Percentiles rank a stretch among this genome's conserved stretches.
Conservation (phyloP, 768 basidiomycete species). For the Hericium coralloides region DNA sequence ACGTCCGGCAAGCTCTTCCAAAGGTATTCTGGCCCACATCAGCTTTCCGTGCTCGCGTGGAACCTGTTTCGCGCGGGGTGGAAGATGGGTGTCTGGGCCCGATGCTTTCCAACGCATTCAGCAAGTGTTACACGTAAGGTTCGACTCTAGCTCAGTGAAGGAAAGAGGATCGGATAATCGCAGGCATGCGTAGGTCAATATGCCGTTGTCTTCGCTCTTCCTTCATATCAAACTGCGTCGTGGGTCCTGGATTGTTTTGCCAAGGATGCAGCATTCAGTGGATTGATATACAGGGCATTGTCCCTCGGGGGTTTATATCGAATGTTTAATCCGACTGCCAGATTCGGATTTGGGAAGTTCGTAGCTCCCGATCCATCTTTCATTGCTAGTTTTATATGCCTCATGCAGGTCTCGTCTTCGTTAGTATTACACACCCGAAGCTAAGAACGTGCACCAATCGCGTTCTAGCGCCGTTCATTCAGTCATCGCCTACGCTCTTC, state of each 20-base stretch:
- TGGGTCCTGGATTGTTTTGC: constrained; percentile 16
- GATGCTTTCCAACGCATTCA: constrained; percentile 66
- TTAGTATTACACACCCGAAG: no score
- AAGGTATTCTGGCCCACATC: no score
- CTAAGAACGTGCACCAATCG: no score
- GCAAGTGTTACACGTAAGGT: constrained; percentile 35
- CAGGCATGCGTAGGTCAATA: constrained; percentile 35
- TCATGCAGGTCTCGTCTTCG: constrained; percentile 27
- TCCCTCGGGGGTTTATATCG: constrained; percentile 33
- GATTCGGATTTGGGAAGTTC: constrained; percentile 40
- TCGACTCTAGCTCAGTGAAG: no score
- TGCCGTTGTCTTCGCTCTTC: constrained; percentile 49
- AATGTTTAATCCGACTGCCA: constrained; percentile 40
- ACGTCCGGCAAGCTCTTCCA: no score
- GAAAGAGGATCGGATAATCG: no score
- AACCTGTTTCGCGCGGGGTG: background rate
- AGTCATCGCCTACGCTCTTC: constrained; percentile 46
- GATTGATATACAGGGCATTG: constrained; percentile 38
- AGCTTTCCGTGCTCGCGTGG: background rate
- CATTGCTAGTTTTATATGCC: background rate
- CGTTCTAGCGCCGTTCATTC: constrained; percentile 35
- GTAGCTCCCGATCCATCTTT: background rate
- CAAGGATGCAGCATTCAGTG: no score
- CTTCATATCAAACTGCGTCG: constrained; percentile 43
- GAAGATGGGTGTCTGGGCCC: constrained; percentile 53